Evolutionary conservation across 2,329 filamentous ascomycete genomes (phyloP), one percentile per base, ranked within the genome.

Genomic region (Clonostachys sp.): DNA sequence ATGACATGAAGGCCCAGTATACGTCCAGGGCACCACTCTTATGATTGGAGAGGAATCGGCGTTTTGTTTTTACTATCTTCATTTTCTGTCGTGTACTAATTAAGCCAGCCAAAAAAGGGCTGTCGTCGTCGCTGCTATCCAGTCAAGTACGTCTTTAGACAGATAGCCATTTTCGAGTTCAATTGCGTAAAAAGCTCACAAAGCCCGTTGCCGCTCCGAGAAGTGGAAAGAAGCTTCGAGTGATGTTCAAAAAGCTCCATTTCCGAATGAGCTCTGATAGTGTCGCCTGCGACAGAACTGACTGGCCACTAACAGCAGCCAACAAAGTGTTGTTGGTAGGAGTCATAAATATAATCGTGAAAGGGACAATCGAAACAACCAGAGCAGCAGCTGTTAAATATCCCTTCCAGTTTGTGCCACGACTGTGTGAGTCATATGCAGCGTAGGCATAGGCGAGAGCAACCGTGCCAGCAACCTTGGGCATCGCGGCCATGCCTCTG

Each of bases 311-410:
- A 20, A 56, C 60, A 1, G 56, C 52, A 18, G 53, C 53, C 12
- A 58, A 56, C 36, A 73, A 57, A 5, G 56, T 48, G 13, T 55
- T 49, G 45, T 72, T 73, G 5, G 67, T 72, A 7, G 54, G 47
- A 12, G 46, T 54, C 65, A 73, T 72, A 41, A 63, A 51, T 18
- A 57, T n/a, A 12, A 64, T 3, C 1, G 70, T 73, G 42, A 63
- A 73, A 2, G 70, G 69, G 33, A 72, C 59, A 35, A 72, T 71
- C 34, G 51, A 54, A 6, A 70, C 30, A n/a, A 64, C 59, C 39
- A 67, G 56, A 10, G 46, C 55, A 12, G 55, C 68, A 0, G 63
- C 67, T 1, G 54, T 58, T 9, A 54, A 57, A 44, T 64, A 64
- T 2, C 63, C 60, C 44, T 54, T 56, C 70, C 69, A 72, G 24